Percentiles rank a stretch among this genome's conserved stretches.
These are phyloP conservation scores for Alternaria brassicicola DNA, from an alignment of 2,329 filamentous ascomycete genomes.

Conservation along the genomic window DNA sequence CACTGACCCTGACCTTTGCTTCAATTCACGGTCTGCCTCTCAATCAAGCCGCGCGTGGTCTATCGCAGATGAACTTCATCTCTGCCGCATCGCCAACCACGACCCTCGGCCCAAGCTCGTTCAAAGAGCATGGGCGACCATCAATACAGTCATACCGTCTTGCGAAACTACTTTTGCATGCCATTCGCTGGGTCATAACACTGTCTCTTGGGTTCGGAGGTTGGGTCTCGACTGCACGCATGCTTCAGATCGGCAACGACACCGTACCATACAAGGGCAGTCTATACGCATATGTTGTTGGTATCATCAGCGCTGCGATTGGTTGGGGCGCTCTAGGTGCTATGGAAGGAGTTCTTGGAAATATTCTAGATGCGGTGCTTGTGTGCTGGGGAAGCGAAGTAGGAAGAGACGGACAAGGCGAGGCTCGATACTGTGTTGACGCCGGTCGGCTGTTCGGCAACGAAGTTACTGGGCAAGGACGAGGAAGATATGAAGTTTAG, in stretches of 20 bases:
- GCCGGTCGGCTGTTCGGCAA: constrained; percentile 85
- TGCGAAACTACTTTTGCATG: constrained; percentile 88
- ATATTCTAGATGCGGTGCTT: constrained; percentile 84
- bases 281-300: constrained; percentile 92
- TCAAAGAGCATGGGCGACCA: constrained; percentile 49
- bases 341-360: constrained; percentile 86
- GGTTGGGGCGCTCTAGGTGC: constrained; percentile 92
- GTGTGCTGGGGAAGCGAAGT: constrained; percentile 93
- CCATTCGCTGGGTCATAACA: constrained; percentile 89
- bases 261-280: constrained; percentile 67
- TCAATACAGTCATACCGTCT: constrained; percentile 85
- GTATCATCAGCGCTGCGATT: constrained; percentile 89
- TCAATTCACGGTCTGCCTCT: constrained; percentile 91
- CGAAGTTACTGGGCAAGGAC: constrained; percentile 31
- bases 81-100: constrained; percentile 75
- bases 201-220: constrained; percentile 88
- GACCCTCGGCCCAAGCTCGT: constrained; percentile 56
- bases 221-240: constrained; percentile 92
- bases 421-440: constrained; percentile 84
- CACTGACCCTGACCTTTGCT: constrained; percentile 87
- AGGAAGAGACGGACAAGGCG: constrained; percentile 61
- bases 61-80: constrained; percentile 83
- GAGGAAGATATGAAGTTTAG: constrained; percentile 38
- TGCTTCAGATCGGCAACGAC: constrained; percentile 67
- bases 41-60: constrained; percentile 74